These are phyloP conservation scores for Fusarium neocosmosporiellum DNA, from an alignment of 2,329 filamentous ascomycete species.

Conservation along the genomic window DNA sequence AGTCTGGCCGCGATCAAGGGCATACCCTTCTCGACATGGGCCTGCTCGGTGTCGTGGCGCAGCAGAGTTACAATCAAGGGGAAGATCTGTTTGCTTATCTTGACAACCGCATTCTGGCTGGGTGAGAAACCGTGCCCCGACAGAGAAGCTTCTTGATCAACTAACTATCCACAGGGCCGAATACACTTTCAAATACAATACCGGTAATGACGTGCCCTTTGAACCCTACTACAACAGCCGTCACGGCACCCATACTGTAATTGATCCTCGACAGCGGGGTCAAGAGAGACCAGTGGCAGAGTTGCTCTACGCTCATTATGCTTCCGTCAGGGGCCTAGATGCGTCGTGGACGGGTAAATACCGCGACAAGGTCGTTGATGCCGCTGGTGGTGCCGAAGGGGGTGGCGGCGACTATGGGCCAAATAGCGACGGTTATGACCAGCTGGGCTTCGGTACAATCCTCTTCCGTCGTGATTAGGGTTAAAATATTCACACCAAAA, in stretches of 20 bases:
- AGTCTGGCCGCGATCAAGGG: constrained; percentile 29
- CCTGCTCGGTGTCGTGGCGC: constrained; percentile 8
- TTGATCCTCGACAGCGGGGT: constrained; percentile 18
- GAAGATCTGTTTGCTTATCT: constrained; percentile 19
- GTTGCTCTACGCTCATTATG: constrained; percentile 54
- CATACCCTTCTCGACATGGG: constrained; percentile 20
- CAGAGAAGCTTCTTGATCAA: background rate
- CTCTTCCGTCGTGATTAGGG: constrained; percentile 34
- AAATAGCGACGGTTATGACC: constrained; percentile 55
- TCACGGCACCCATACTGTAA: constrained; percentile 49
- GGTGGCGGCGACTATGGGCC: constrained; percentile 57
- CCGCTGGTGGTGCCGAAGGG: constrained; percentile 52
- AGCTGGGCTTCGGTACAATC: constrained; percentile 47
- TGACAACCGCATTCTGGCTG: no score
- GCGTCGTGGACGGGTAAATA: constrained; percentile 51
- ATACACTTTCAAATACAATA: constrained; percentile 55
- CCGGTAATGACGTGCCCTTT: constrained; percentile 55
- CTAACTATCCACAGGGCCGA: constrained; percentile 43
- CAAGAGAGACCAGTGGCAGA: constrained; percentile 50
- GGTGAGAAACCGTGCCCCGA: background rate
- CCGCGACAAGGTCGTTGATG: constrained; percentile 48
- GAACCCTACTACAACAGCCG: constrained; percentile 47
- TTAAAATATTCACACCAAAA: no score
- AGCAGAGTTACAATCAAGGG: constrained; percentile 31
- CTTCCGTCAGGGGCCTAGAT: constrained; percentile 49